Evolutionary conservation across 2,329 filamentous ascomycete species (phyloP).

Genomic region (Arachnomyces sp.): DNA sequence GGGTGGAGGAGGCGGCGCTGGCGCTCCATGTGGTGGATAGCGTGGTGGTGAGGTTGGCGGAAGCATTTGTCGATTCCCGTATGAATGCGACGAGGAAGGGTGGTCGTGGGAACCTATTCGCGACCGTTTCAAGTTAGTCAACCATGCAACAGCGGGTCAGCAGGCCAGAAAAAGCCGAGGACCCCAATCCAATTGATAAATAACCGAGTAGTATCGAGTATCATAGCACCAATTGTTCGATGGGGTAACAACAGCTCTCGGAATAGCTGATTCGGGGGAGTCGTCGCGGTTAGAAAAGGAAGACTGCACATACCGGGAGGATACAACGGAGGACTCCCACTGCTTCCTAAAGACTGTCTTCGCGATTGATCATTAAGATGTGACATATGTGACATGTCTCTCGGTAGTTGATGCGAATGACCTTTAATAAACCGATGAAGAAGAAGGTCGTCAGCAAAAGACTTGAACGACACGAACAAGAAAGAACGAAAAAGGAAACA

Average conservation of each 20-base stretch:
- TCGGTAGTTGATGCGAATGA: constrained; percentile 12
- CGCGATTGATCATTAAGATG: constrained; percentile 25
- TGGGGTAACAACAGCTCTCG: neutral
- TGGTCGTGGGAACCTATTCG: constrained; percentile 23
- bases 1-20: constrained; percentile 30
- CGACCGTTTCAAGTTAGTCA: constrained; percentile 4
- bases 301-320: constrained; percentile 26
- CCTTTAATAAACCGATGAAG: constrained; percentile 3
- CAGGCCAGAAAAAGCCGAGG: constrained; percentile 1
- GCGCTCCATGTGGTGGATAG: constrained; percentile 34
- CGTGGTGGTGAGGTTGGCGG: constrained; percentile 44
- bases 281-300: constrained; percentile 5
- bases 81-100: constrained; percentile 24
- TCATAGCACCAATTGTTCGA: neutral
- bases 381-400: constrained; percentile 30
- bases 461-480: constrained; percentile 7
- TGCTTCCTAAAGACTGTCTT: constrained; percentile 29
- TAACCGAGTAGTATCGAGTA: neutral
- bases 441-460: constrained; percentile 5
- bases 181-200: neutral
- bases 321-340: constrained; percentile 27
- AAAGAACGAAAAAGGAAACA: constrained; percentile 1
- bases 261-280: neutral
- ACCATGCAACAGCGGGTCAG: neutral
- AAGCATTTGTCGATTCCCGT: constrained; percentile 40